A percentile compares a stretch with the other conserved stretches of the same genome.
phyloP scores from a whole-genome alignment of 23 red algal species.

The Porphyridium purpureum region DNA sequence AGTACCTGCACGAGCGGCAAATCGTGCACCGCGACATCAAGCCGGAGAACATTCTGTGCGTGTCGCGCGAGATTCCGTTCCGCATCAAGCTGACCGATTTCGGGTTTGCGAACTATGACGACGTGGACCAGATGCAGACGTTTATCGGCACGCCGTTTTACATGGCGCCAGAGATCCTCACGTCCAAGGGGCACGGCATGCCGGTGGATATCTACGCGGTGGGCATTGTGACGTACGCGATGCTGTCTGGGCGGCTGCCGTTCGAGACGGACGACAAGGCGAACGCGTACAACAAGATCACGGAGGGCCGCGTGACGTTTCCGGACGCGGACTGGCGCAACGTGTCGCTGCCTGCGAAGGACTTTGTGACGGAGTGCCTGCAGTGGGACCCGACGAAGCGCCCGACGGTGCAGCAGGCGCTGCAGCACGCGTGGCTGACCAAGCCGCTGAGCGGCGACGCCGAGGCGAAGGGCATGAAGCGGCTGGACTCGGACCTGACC shows the following conservation, averaged over 20 bases:
- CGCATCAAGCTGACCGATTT: slow-evolving; percentile 76
- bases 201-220: slow-evolving; percentile 63
- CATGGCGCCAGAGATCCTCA: slow-evolving; percentile 70
- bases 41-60: slow-evolving; percentile 73
- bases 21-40: slow-evolving; percentile 68
- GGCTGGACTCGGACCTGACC: no score
- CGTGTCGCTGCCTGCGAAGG: slow-evolving; percentile 39
- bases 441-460: no score
- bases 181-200: slow-evolving; percentile 23
- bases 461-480: no score
- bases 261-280: slow-evolving; percentile 57
- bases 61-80: slow-evolving; percentile 37
- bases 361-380: slow-evolving; percentile 49
- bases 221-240: slow-evolving; percentile 40
- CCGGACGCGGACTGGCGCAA: slow-evolving; percentile 16
- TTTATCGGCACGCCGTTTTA: slow-evolving; percentile 74
- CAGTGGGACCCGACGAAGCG: slow-evolving; percentile 31
- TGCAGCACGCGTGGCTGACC: slow-evolving; percentile 37
- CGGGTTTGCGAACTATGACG: slow-evolving; percentile 72
- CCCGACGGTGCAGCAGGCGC: slow-evolving; percentile 18
- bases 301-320: slow-evolving; percentile 23
- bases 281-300: slow-evolving; percentile 39
- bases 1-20: slow-evolving; percentile 52
- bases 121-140: no score
- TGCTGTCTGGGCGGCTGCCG: slow-evolving; percentile 41